phyloP scores from a whole-genome alignment of 2,329 filamentous ascomycete species.

The Colletotrichum destructivum region DNA sequence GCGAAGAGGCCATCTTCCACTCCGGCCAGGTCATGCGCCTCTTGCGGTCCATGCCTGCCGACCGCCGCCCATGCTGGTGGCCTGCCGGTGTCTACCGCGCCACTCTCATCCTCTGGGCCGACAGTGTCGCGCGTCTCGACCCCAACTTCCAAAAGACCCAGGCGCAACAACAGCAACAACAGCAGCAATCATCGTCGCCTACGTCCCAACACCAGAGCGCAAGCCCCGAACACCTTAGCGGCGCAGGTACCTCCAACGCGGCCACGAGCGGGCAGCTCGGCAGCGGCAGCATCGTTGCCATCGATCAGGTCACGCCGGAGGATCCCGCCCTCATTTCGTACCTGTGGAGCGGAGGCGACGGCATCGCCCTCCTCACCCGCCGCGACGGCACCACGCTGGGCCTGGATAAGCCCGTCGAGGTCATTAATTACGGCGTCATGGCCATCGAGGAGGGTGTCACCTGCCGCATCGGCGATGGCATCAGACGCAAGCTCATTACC shows the following conservation, averaged over 20 bases:
- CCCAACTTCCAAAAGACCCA: slow-evolving; percentile 51
- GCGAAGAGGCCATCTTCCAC: slow-evolving; percentile 76
- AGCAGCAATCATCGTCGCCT: slow-evolving; percentile 38
- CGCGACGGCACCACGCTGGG: slow-evolving; percentile 52
- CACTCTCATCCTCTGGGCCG: slow-evolving; percentile 73
- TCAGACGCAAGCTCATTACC: slow-evolving; percentile 57
- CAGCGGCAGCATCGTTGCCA: slow-evolving; percentile 47
- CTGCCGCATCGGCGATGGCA: slow-evolving; percentile 61
- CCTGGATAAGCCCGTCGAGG: slow-evolving; percentile 56
- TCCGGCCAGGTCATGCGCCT: slow-evolving; percentile 77
- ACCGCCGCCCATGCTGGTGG: slow-evolving; percentile 79
- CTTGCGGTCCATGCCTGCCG: slow-evolving; percentile 71
- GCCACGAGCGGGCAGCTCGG: background rate
- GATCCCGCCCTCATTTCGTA: slow-evolving; percentile 55
- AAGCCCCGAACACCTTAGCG: slow-evolving; percentile 31
- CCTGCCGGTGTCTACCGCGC: slow-evolving; percentile 79
- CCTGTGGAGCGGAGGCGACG: slow-evolving; percentile 56
- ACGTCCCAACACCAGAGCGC: slow-evolving; percentile 26
- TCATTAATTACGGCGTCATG: slow-evolving; percentile 59
- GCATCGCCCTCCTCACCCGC: slow-evolving; percentile 51
- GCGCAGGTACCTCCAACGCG: slow-evolving; percentile 26
- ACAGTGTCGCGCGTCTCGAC: slow-evolving; percentile 64
- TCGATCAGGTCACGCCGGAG: slow-evolving; percentile 59
- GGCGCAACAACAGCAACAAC: background rate
- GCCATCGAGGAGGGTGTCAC: slow-evolving; percentile 58